Evolutionary conservation across 202 grass and related monocot genomes (phyloP).

Genomic region (Zizania palustris): DNA sequence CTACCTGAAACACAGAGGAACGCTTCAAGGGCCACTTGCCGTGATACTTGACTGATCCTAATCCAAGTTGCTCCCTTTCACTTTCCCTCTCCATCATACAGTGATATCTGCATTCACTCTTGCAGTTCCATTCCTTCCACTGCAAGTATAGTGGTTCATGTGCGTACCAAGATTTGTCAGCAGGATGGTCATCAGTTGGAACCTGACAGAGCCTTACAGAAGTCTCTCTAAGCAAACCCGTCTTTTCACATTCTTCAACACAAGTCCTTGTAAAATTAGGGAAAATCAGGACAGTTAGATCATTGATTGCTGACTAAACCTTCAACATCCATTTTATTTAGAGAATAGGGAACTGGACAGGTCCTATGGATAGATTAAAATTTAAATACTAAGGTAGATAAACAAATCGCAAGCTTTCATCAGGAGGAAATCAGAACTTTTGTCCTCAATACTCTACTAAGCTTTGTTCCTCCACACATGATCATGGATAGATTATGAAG

Average conservation of each 20-base stretch:
- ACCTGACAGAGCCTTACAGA: conserved; percentile 65
- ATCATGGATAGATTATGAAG: conserved; percentile 6
- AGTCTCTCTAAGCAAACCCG: conserved; percentile 62
- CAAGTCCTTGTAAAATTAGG: conserved; percentile 47
- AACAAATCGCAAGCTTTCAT: neutral
- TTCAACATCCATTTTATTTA: neutral
- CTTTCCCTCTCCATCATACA: conserved; percentile 89
- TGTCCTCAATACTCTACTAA: neutral
- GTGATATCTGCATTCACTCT: conserved; percentile 82
- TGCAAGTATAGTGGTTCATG: conserved; percentile 80
- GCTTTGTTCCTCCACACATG: neutral
- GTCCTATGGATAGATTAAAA: neutral
- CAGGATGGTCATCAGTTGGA: conserved; percentile 50
- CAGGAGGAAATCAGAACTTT: neutral
- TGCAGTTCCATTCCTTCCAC: conserved; percentile 98
- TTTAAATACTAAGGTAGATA: neutral
- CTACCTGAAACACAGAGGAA: conserved; percentile 88
- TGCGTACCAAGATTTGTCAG: conserved; percentile 68
- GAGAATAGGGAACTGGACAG: conserved; percentile 3
- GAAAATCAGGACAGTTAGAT: neutral
- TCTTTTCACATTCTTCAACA: conserved; percentile 63
- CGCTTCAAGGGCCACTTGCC: conserved; percentile 87
- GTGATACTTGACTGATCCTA: conserved; percentile 79
- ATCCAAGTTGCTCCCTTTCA: conserved; percentile 64
- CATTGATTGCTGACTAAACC: neutral